Evolutionary conservation across 2,329 filamentous ascomycete species (phyloP).

Genomic region (Parastagonospora nodorum): DNA sequence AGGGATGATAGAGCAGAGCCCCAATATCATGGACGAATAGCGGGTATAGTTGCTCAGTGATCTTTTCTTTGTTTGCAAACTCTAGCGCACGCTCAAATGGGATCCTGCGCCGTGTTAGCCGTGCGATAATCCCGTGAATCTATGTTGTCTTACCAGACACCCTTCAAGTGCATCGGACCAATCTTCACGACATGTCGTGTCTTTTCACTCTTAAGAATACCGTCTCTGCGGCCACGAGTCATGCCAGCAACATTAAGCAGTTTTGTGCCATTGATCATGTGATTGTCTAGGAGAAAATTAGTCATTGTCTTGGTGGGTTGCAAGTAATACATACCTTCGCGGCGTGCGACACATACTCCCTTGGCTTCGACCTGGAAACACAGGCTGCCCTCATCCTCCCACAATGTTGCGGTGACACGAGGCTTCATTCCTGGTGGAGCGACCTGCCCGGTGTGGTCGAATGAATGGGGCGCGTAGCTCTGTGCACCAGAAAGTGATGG

Average conservation of each 20-base stretch:
- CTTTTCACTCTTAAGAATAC: slow-evolving; percentile 97
- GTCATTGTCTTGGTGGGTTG: not conserved
- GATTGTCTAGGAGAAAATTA: slow-evolving; percentile 70
- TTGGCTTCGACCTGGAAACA: slow-evolving; percentile 98
- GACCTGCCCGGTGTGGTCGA: slow-evolving; percentile 89
- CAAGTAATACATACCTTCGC: slow-evolving; percentile 69
- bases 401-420: slow-evolving; percentile 91
- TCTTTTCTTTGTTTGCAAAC: slow-evolving; percentile 99
- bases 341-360: slow-evolving; percentile 90
- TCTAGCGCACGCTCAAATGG: slow-evolving; percentile 97
- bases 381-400: slow-evolving; percentile 97
- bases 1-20: slow-evolving; percentile 88
- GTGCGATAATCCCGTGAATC: not conserved
- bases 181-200: slow-evolving; percentile 97
- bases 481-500: slow-evolving; percentile 36
- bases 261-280: slow-evolving; percentile 99
- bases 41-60: slow-evolving; percentile 92
- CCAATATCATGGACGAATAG: slow-evolving; percentile 98
- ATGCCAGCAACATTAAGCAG: slow-evolving; percentile 96
- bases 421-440: slow-evolving; percentile 95
- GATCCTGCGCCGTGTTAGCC: slow-evolving; percentile 67
- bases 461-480: slow-evolving; percentile 56
- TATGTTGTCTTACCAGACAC: slow-evolving; percentile 49
- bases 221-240: slow-evolving; percentile 93
- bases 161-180: slow-evolving; percentile 97